Conservation (phyloP, 805 yeast species). For the Metschnikowia henanensis region DNA sequence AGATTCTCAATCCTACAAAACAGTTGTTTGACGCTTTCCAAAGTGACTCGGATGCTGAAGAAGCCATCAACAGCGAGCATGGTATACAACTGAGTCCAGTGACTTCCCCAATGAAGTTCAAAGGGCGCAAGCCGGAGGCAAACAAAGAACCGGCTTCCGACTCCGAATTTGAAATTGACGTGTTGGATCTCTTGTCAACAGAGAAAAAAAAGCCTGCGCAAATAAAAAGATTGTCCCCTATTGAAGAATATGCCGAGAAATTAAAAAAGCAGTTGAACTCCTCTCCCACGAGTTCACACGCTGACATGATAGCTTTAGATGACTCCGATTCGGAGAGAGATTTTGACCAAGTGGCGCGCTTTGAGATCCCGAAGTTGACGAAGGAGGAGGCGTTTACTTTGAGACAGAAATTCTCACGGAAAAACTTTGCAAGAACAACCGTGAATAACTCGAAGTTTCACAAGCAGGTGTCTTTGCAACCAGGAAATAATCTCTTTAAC, state of each 20-base stretch:
- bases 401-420: constrained; percentile 32
- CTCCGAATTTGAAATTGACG: constrained; percentile 5
- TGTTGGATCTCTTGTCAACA: constrained; percentile 12
- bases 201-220: constrained; percentile 2
- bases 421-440: constrained; percentile 11
- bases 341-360: constrained; percentile 10
- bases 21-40: constrained; percentile 36
- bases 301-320: constrained; percentile 25
- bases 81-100: constrained; percentile 27
- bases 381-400: constrained; percentile 33
- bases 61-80: constrained; percentile 11
- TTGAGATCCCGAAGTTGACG: constrained; percentile 29
- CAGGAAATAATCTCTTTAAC: constrained; percentile 28
- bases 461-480: constrained; percentile 3
- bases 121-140: not conserved
- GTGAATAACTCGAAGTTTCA: constrained; percentile 3
- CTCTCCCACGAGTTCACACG: constrained; percentile 23
- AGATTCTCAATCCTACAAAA: constrained; percentile 29
- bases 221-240: constrained; percentile 24
- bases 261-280: constrained; percentile 28
- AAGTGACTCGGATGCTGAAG: constrained; percentile 23
- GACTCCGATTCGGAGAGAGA: constrained; percentile 27
- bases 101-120: constrained; percentile 30
- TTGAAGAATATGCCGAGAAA: constrained; percentile 35
- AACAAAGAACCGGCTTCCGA: not conserved